Base-by-base conservation (phyloP, 75 land plant genomes). In the Selaginella moellendorffii region DNA sequence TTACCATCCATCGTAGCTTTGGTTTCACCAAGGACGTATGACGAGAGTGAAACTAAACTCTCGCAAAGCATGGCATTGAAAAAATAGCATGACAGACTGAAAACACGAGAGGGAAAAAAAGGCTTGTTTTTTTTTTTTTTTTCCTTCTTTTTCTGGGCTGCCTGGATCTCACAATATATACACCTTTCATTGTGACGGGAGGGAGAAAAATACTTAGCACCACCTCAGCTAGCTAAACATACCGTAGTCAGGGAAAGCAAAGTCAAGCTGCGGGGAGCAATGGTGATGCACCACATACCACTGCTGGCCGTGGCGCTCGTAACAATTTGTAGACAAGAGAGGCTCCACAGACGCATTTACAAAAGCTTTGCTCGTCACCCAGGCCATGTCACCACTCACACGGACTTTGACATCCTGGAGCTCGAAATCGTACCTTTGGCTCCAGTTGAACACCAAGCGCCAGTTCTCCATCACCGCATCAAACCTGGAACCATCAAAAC, bases 301-400 rank as follows among this genome's bases (percentile, higher is more conserved):
- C 30, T 68, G 74, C 26, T 80, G 85, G 68, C 78, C 73, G 58
- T 90, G 85, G 19, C 76, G 74, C 74, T 90, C 96, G 71, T 61
- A 90, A 2, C 91, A 67, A 64, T 90, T 90, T 52, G 96, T 83
- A 2, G 85, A 58, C 36, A 78, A 61, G 30, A 79, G 81, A 24
- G 82, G 83, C 31, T 79, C 90, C 1, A 64, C 29, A 9, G 85
- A 84, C 71, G 79, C 67, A 70, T 81, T 74, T 10, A 66, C 68
- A 68, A 66, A 81, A 2, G 82, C 80, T 73, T 83, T 86, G 80
- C 81, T 69, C 31, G 87, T 90, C 12, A 90, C 85, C 87, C 90
- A 90, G 30, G 96, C 91, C 73, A 80, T 80, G 54, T 78, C 78
- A 28, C 82, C 59, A 27, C 75, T 63, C 0, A 90, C 83, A 28